Base-by-base conservation (phyloP, 2,329 filamentous ascomycete genomes). In the Exserohilum turcica region DNA sequence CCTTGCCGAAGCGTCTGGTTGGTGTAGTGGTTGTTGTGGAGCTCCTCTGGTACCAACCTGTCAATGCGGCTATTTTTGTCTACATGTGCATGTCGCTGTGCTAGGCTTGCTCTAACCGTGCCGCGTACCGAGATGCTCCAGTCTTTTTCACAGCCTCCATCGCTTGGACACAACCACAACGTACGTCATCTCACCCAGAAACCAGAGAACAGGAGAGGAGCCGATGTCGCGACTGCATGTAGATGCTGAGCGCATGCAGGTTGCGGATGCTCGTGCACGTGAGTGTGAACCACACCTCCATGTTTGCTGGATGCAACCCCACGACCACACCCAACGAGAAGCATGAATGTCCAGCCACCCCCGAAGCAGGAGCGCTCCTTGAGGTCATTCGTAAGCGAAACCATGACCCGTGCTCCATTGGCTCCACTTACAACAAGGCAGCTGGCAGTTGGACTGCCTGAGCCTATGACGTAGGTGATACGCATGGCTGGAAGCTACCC, bases 381-480 rank as follows among this genome's bases (percentile, higher is more conserved):
- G 36, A 29, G 40, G 29, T 33, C 27, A 44, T 13, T 36, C 43
- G 36, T 40, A 29, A 52, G 31, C 29, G 27, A 48, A 45, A 31
- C 24, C 47, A 31, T 55, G 46, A 36, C 45, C 37, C 47, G 43
- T 48, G 43, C 51, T 46, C 48, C 29, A 18, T 27, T 27, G 35
- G 48, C 28, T 52, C 56, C 44, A 52, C 56, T 35, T 48, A 32
- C 48, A 58, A 31, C 51, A 54, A 43, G 52, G 51, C 52, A 48
- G 56, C 44, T 43, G 45, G 52, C 28, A 46, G 48, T 27, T 56
- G 12, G 48, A 48, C 43, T 48, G 51, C 49, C 40, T 39, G 19
- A 49, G 38, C 33, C 56, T 38, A 59, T 59, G 56, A 59, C 56
- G 56, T 59, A 59, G 54, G 50, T 54, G 56, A 56, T 40, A 56